Evolutionary conservation across 192 early-diverging fungal genomes (phyloP).

Genomic region (Spizellomyces sp.): DNA sequence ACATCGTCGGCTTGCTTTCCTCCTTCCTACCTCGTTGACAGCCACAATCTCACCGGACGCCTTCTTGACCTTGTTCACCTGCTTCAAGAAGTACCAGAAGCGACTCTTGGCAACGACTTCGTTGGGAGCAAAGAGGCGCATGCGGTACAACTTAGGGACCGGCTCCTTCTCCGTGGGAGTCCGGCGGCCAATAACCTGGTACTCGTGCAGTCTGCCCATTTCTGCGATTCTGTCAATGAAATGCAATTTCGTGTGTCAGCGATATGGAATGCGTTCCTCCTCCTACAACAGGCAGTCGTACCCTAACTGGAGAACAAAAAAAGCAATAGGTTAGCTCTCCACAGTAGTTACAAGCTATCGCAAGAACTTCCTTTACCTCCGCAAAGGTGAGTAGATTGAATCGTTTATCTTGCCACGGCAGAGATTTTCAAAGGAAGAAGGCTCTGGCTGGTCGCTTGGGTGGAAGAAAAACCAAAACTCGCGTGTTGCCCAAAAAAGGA

Average conservation of each 20-base stretch:
- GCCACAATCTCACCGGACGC: conserved; percentile 96
- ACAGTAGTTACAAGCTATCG: background rate
- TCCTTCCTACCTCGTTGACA: conserved; percentile 81
- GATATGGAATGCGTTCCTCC: background rate
- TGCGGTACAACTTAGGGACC: conserved; percentile 94
- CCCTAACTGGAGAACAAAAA: conserved; percentile 4
- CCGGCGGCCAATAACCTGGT: conserved; percentile 94
- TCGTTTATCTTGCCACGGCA: conserved; percentile 9
- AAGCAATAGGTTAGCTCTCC: background rate
- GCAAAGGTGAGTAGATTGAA: conserved; percentile 13
- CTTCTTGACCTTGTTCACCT: conserved; percentile 99
- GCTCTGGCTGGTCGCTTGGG: too few relatives aligned
- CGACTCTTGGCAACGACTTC: conserved; percentile 97
- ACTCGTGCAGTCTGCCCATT: conserved; percentile 55
- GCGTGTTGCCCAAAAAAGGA: too few relatives aligned
- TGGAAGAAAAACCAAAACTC: too few relatives aligned
- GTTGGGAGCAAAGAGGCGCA: conserved; percentile 99
- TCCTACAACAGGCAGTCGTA: background rate
- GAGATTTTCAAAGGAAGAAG: background rate
- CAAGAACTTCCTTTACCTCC: background rate
- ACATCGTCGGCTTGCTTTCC: background rate
- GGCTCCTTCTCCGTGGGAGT: conserved; percentile 89
- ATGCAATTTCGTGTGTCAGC: background rate
- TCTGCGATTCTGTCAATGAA: conserved; percentile 6
- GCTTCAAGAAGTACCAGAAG: conserved; percentile 99